phyloP scores from a whole-genome alignment of 169 alveolate species.

The Cyclospora cayetanensis region DNA sequence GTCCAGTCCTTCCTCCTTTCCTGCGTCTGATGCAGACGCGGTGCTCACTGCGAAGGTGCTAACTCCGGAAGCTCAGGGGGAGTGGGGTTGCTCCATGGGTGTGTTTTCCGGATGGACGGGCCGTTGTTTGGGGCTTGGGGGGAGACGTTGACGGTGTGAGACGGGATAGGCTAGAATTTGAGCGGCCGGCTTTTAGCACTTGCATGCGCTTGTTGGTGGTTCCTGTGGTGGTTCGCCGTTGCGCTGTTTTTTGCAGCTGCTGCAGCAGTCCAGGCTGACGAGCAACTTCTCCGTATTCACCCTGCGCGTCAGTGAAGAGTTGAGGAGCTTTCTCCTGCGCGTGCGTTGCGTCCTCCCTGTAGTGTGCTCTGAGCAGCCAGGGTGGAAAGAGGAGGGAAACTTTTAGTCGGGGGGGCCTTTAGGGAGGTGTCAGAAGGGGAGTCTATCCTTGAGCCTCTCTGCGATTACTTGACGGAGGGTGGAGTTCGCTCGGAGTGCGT shows the following conservation, averaged over 20 bases:
- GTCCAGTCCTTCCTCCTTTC: neutral
- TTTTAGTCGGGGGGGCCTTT: too few species aligned
- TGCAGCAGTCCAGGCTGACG: conserved; percentile 80
- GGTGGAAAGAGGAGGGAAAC: too few species aligned
- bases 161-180: too few species aligned
- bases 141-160: neutral
- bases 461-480: too few species aligned
- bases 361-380: too few species aligned
- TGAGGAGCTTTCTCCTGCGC: conserved; percentile 82
- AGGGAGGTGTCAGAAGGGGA: too few species aligned
- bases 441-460: too few species aligned
- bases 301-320: conserved; percentile 88
- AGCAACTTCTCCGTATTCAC: conserved; percentile 91
- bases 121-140: neutral
- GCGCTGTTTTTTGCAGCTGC: neutral
- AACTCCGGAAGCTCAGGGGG: neutral
- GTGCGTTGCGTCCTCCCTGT: conserved; percentile 51
- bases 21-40: neutral
- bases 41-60: neutral
- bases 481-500: too few species aligned
- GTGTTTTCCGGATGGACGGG: too few species aligned
- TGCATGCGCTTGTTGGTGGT: neutral
- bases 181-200: too few species aligned
- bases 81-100: too few species aligned
- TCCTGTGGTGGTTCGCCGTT: too few species aligned